Base-by-base conservation (phyloP, 176 grass and related monocot species). In the Aegilops sharonensis region DNA sequence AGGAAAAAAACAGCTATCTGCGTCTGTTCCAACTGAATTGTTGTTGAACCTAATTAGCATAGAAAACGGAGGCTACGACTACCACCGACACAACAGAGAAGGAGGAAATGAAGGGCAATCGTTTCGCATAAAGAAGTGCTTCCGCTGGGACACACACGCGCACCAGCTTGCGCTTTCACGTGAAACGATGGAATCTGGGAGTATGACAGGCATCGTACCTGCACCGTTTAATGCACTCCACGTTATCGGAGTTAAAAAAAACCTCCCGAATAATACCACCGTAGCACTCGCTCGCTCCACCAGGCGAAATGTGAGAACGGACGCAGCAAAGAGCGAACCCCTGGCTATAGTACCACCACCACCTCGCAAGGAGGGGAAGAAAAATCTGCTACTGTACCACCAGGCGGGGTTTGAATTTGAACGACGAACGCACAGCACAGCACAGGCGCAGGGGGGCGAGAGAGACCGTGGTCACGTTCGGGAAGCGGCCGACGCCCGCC, bases 381-480 rank as follows among this genome's bases (percentile, higher is more conserved):
- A 54, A 54, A 54, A 48, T 48, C 45, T 14, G 1, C 45, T 48
- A 13, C 12, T 14, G 13, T 5, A 17, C 50, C 50, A 63, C 4
- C 25, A 13, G 5, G 65, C 80, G 20, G 32, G 68, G 68, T 43
- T 83, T 83, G 81, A 73, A 73, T 21, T 13, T 36, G 70, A 54
- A 13, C 18, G 54, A 59, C 15, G 18, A 21, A 59, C 18, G 18
- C 54, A 3, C 54, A 36, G 52, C 52, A 20, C 52, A 36, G 52
- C 52, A 20, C 52, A 56, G 52, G 45, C 45, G 45, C 45, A 48
- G 45, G 3, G 17, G 18, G 32, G 1, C 0, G 40, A 42, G 40
- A 10, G n/a, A 42, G 62, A 67, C 40, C 79, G 63, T 50, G 78
- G 60, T 83, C 68, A 71, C 68, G 12, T 47, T 1, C 4, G 56